A percentile compares a stretch with the other conserved stretches of the same genome.
phyloP scores from a whole-genome alignment of 2,329 filamentous ascomycete species.

The Arthrocladium fulminans region DNA sequence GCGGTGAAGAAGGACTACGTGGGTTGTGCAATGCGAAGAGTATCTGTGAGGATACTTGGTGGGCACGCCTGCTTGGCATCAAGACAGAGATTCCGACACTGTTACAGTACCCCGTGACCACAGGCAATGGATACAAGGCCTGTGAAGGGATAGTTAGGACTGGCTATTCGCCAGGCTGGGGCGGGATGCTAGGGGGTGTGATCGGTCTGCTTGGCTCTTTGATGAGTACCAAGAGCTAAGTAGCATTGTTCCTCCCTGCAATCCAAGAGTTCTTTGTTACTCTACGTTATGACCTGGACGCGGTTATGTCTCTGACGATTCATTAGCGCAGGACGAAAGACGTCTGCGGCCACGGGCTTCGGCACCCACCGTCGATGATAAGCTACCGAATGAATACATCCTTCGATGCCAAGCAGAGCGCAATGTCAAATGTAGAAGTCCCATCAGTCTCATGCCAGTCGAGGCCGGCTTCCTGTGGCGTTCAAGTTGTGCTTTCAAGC shows the following conservation, averaged over 20 bases:
- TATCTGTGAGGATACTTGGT: slow-evolving; percentile 64
- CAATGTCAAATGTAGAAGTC: too few relatives aligned
- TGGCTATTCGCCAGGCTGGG: slow-evolving; percentile 14
- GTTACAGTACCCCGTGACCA: slow-evolving; percentile 67
- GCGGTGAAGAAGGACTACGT: slow-evolving; percentile 76
- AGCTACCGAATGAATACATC: too few relatives aligned
- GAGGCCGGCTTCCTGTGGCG: too few relatives aligned
- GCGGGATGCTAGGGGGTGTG: not conserved
- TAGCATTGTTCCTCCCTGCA: not conserved
- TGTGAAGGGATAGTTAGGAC: slow-evolving; percentile 20
- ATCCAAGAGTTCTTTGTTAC: too few relatives aligned
- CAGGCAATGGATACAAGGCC: slow-evolving; percentile 41
- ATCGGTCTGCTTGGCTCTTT: not conserved
- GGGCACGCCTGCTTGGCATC: slow-evolving; percentile 48
- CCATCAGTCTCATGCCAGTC: too few relatives aligned
- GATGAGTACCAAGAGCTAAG: not conserved
- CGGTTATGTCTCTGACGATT: too few relatives aligned
- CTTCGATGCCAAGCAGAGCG: too few relatives aligned
- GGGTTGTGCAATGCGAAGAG: slow-evolving; percentile 81
- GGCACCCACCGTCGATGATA: too few relatives aligned
- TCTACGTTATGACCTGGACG: too few relatives aligned
- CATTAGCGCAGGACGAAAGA: too few relatives aligned
- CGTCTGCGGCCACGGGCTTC: too few relatives aligned
- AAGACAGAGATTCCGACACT: slow-evolving; percentile 72
- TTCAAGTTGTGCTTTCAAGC: too few relatives aligned